A percentile compares a stretch with the other conserved stretches of the same genome.
phyloP scores from a whole-genome alignment of 345 rosid species.

The Nephelium lappaceum region DNA sequence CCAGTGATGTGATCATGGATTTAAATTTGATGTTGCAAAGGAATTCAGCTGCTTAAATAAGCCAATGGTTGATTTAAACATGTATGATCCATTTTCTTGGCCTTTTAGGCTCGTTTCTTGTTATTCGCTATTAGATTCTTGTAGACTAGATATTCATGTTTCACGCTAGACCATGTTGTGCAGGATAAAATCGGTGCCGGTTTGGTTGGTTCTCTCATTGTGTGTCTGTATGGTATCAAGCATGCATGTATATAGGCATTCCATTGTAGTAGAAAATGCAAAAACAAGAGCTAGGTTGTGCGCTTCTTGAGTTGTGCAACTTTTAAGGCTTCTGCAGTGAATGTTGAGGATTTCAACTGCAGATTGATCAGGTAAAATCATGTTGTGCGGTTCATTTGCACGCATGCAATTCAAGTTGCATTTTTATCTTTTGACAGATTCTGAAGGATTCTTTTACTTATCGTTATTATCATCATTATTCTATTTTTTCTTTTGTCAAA shows the following conservation, averaged over 20 bases:
- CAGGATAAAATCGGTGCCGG: not conserved
- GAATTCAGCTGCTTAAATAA: not conserved
- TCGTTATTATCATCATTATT: not conserved
- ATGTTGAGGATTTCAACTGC: not conserved
- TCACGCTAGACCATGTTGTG: not conserved
- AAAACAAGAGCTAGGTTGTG: not conserved
- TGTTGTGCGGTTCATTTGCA: not conserved
- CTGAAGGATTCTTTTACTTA: not conserved
- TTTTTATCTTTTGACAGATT: not conserved
- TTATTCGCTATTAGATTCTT: not conserved
- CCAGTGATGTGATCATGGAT: not conserved
- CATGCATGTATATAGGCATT: not conserved
- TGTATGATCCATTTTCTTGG: slow-evolving; percentile 2
- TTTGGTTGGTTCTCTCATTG: not conserved
- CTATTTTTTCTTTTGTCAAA: no score
- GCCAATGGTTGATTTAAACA: not conserved
- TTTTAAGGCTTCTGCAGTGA: not conserved
- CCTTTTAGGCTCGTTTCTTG: not conserved
- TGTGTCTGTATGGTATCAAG: not conserved
- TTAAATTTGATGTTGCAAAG: not conserved
- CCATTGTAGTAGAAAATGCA: not conserved
- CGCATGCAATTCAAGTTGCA: slow-evolving; percentile 9
- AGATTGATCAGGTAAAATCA: slow-evolving; percentile 2
- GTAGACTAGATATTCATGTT: not conserved
- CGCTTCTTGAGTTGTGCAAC: not conserved